phyloP scores from a whole-genome alignment of 2,329 filamentous ascomycete genomes.

The Teratosphaeria zuluensis region DNA sequence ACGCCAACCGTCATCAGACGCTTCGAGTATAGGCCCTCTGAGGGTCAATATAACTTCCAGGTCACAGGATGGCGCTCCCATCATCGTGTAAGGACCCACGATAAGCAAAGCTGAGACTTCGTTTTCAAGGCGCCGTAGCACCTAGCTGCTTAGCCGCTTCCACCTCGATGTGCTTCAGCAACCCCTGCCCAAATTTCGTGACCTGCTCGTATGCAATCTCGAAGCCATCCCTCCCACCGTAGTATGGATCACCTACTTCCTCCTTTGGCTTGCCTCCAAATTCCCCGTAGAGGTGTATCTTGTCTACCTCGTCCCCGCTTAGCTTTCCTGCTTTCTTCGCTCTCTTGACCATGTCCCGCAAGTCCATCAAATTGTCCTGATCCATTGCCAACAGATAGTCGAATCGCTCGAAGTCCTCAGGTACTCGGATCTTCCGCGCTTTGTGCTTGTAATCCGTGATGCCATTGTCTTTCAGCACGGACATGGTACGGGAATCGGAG shows the following conservation, averaged over 20 bases:
- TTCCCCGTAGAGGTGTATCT: constrained; percentile 64
- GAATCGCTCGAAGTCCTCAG: constrained; percentile 70
- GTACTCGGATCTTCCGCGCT: constrained; percentile 59
- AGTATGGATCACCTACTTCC: constrained; percentile 82
- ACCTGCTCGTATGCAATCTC: constrained; percentile 80
- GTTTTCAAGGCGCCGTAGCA: constrained; percentile 1
- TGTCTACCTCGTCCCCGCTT: constrained; percentile 29
- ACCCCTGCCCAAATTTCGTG: constrained; percentile 63
- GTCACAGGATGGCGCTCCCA: too few relatives aligned
- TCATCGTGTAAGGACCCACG: too few relatives aligned
- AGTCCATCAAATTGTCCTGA: constrained; percentile 62
- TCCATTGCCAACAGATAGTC: constrained; percentile 98
- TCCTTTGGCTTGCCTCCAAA: constrained; percentile 56
- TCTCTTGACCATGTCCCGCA: constrained; percentile 49
- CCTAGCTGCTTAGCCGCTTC: constrained; percentile 13
- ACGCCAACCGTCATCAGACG: too few relatives aligned
- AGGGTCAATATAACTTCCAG: too few relatives aligned
- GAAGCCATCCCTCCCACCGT: constrained; percentile 75
- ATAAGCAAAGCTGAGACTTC: neutral
- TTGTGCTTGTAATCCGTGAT: constrained; percentile 69
- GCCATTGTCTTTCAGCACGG: constrained; percentile 56
- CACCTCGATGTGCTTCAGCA: constrained; percentile 52
- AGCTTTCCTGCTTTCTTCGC: constrained; percentile 35
- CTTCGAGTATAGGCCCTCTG: too few relatives aligned
- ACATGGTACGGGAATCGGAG: constrained; percentile 77